Evolutionary conservation across 805 yeast species (phyloP).

Genomic region (Saccharomyces cerevisiae): DNA sequence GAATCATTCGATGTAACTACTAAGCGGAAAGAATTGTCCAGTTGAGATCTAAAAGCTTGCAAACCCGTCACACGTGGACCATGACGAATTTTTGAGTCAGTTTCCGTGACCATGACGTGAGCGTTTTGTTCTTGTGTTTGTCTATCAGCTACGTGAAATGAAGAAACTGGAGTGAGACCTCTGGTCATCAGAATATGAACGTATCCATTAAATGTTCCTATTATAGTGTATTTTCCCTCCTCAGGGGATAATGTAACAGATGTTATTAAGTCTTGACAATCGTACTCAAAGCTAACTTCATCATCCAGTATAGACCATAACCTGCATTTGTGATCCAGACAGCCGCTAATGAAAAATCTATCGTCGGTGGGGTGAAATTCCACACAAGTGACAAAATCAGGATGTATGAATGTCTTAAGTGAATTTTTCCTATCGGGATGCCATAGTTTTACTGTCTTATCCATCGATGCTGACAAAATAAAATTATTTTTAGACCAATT

Average conservation of each 20-base stretch:
- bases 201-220: conserved; percentile 76
- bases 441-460: conserved; percentile 76
- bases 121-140: conserved; percentile 14
- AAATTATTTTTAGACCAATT: conserved; percentile 89
- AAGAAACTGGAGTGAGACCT: conserved; percentile 43
- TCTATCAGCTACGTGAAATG: conserved; percentile 41
- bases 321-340: conserved; percentile 64
- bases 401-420: conserved; percentile 56
- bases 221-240: conserved; percentile 48
- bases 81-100: conserved; percentile 14
- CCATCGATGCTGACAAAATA: conserved; percentile 74
- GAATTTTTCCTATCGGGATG: conserved; percentile 62
- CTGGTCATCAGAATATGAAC: conserved; percentile 53
- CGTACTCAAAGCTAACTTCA: conserved; percentile 50
- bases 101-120: not conserved
- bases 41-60: conserved; percentile 35
- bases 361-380: conserved; percentile 82
- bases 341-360: conserved; percentile 75
- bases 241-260: conserved; percentile 66
- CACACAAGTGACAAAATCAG: conserved; percentile 77
- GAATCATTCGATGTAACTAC: conserved; percentile 80
- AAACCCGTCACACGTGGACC: conserved; percentile 73
- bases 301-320: conserved; percentile 79
- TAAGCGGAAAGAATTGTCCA: conserved; percentile 33
- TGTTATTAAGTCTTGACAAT: conserved; percentile 61